Evolutionary conservation across 345 rosid genomes (phyloP).

Genomic region (Camelina neglecta): DNA sequence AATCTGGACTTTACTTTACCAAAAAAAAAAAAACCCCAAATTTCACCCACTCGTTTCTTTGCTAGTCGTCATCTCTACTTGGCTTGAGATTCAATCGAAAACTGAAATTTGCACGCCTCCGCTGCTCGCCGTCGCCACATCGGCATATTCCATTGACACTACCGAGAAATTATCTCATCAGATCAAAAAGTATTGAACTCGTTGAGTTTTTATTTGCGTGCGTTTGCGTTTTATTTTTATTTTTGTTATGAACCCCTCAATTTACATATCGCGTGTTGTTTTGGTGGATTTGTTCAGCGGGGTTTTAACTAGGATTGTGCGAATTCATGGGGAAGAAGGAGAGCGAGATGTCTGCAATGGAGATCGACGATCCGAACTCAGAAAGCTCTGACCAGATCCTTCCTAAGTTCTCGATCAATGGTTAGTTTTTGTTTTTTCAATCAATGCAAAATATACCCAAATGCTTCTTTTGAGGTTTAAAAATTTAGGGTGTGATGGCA

Average conservation of each 20-base stretch:
- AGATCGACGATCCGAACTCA: conserved; percentile 67
- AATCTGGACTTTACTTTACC: not conserved
- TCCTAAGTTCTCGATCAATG: conserved; percentile 77
- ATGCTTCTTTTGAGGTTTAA: not conserved
- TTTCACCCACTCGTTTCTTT: not conserved
- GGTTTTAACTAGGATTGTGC: conserved; percentile 15
- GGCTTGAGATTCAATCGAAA: conserved; percentile 32
- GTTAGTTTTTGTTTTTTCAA: conserved; percentile 43
- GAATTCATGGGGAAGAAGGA: conserved; percentile 56
- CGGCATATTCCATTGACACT: conserved; percentile 5
- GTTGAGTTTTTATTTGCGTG: not conserved
- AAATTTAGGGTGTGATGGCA: not conserved
- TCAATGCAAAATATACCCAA: not conserved
- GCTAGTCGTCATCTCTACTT: conserved; percentile 7
- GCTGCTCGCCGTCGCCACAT: conserved; percentile 23
- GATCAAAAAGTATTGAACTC: not conserved
- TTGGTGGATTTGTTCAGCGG: not conserved
- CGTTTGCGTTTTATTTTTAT: not conserved
- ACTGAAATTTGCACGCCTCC: conserved; percentile 21
- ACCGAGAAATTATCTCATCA: not conserved
- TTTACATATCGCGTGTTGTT: not conserved
- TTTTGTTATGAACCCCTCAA: not conserved
- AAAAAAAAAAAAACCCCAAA: conserved; percentile 8
- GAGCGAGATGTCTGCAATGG: conserved; percentile 62
- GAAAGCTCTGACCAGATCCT: conserved; percentile 61